phyloP scores from a whole-genome alignment of 208 protist species.

The Acanthamoeba culbertsoni region DNA sequence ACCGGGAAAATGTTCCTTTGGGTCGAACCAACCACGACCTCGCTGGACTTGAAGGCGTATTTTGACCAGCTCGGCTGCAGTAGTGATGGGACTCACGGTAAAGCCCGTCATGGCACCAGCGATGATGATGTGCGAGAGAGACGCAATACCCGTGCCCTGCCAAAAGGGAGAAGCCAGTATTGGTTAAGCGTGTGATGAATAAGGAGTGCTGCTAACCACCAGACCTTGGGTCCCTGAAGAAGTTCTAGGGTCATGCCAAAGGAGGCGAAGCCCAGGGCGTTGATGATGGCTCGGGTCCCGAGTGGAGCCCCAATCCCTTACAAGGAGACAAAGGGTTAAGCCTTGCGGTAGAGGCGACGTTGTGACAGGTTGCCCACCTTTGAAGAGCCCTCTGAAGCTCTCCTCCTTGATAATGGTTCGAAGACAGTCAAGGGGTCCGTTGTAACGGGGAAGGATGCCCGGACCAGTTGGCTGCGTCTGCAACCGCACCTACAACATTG shows the following conservation, averaged over 20 bases:
- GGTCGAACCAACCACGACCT: background rate
- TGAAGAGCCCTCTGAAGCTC: background rate
- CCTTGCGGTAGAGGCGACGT: background rate
- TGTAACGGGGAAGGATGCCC: background rate
- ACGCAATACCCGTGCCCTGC: background rate
- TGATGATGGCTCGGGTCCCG: conserved; percentile 16
- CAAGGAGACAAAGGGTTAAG: background rate
- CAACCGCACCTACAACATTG: background rate
- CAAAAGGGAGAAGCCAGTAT: background rate
- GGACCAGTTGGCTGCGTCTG: background rate
- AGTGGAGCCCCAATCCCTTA: background rate
- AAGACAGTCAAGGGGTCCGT: background rate
- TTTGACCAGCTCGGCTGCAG: background rate
- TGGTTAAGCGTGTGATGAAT: background rate
- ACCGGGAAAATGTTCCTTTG: conserved; percentile 19
- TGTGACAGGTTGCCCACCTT: background rate
- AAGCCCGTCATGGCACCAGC: background rate
- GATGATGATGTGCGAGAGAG: background rate
- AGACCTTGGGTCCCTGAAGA: background rate
- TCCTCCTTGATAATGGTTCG: background rate
- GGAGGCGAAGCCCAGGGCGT: background rate
- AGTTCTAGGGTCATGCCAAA: background rate
- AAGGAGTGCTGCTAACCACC: background rate
- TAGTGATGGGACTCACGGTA: conserved; percentile 22
- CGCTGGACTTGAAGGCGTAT: background rate